Conservation (phyloP, 176 grass and related monocot genomes). For the Poa pratensis region DNA sequence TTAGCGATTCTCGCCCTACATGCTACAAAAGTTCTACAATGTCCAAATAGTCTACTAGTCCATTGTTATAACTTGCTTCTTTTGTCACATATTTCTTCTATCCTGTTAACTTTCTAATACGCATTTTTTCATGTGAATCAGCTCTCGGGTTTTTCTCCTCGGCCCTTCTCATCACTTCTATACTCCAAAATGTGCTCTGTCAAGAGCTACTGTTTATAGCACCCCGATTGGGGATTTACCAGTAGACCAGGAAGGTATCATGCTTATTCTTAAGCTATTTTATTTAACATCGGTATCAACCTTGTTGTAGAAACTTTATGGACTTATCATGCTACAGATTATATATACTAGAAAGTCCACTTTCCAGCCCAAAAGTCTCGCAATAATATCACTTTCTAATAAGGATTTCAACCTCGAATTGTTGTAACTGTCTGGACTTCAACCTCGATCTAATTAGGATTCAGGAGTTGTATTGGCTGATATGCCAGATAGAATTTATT, state of each 20-base stretch:
- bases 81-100: conserved; percentile 9
- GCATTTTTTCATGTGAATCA: conserved; percentile 48
- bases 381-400: neutral
- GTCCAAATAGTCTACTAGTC: neutral
- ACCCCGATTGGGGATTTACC: conserved; percentile 92
- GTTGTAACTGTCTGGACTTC: neutral
- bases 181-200: conserved; percentile 91
- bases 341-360: conserved; percentile 2
- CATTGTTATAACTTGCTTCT: conserved; percentile 1
- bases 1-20: neutral
- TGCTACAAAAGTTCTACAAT: neutral
- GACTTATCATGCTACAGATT: neutral
- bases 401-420: neutral
- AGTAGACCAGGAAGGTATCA: conserved; percentile 85
- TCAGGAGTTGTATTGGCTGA: neutral
- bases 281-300: conserved; percentile 6
- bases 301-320: conserved; percentile 20
- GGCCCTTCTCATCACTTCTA: conserved; percentile 99
- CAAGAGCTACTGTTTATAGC: conserved; percentile 73
- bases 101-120: conserved; percentile 30
- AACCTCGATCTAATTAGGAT: neutral
- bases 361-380: neutral
- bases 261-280: conserved; percentile 37
- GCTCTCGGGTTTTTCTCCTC: conserved; percentile 92
- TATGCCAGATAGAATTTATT: neutral